Conservation (phyloP, 2,329 filamentous ascomycete species). For the Colletotrichum sidae region DNA sequence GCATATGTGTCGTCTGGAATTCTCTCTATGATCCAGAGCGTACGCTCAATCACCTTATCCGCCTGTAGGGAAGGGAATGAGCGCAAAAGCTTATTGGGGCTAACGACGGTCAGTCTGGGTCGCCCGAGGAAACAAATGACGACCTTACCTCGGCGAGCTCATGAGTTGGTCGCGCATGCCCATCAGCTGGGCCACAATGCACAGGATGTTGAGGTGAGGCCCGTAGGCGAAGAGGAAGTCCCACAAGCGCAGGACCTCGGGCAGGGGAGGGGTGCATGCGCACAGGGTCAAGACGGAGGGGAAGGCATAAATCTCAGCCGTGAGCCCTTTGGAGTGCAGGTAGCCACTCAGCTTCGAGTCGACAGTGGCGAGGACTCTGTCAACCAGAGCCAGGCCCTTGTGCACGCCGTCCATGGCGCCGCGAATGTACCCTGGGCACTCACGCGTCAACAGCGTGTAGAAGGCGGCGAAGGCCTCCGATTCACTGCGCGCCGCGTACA, state of each 20-base stretch:
- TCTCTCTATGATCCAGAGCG: slow-evolving; percentile 87
- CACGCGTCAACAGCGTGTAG: slow-evolving; percentile 84
- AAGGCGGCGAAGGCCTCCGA: slow-evolving; percentile 95
- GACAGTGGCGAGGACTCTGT: slow-evolving; percentile 90
- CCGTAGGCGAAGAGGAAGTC: slow-evolving; percentile 98
- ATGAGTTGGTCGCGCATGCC: slow-evolving; percentile 88
- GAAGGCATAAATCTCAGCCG: slow-evolving; percentile 96
- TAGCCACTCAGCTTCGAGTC: slow-evolving; percentile 89
- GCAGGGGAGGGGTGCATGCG: slow-evolving; percentile 93
- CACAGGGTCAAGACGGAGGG: slow-evolving; percentile 94
- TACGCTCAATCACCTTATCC: slow-evolving; percentile 84
- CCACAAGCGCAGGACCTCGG: slow-evolving; percentile 93
- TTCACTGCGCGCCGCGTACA: slow-evolving; percentile 94
- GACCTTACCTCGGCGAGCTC: slow-evolving; percentile 80
- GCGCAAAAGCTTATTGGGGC: slow-evolving; percentile 91
- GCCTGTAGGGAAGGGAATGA: slow-evolving; percentile 88
- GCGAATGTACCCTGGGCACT: slow-evolving; percentile 93
- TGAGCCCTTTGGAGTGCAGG: slow-evolving; percentile 86
- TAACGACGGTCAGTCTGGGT: slow-evolving; percentile 49
- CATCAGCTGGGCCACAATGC: slow-evolving; percentile 94
- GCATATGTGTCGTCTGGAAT: slow-evolving; percentile 92
- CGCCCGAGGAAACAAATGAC: not conserved
- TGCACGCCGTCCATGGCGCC: slow-evolving; percentile 98
- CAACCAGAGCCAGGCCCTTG: slow-evolving; percentile 88
- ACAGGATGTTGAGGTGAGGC: slow-evolving; percentile 92